Base-by-base conservation (phyloP, 495 filamentous ascomycete genomes). In the Bacidia gigantensis region DNA sequence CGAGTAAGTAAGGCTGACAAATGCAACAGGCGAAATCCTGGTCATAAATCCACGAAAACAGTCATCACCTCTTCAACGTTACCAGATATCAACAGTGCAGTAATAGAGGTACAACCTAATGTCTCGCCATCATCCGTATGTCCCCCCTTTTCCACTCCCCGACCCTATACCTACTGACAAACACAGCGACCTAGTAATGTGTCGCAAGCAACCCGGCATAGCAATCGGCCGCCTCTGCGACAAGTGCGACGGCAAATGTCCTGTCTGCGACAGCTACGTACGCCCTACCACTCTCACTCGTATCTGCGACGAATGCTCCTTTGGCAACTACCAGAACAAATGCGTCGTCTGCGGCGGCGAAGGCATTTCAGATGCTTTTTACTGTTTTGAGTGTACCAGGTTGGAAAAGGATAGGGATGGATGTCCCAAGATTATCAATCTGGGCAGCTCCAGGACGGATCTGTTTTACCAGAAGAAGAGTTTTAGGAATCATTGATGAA, bases 321-420 rank as follows among this genome's bases (percentile, higher is more conserved):
- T 99, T 67, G 92, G 92, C 61, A 99, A 99, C 72, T 99, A 97
- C 71, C 92, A 97, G 73, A 99, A 99, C 69, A 99, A 99, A 65
- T 99, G 92, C 64, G 87, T 97, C 23, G 92, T 99, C 22, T 99
- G 92, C 67, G 92, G 92, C 69, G 92, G 92, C 57, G 92, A 99
- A 64, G 92, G 92, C 14, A 99, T 99, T 66, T 90, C 85, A 35
- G 92, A 99, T 65, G 92, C 92, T n/a, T 97, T 99, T 69, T 99
- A 99, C 72, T 99, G 92, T 75, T 97, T 95, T 64, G 93, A 99
- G 65, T 99, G 92, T 66, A 99, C 92, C 46, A 82, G 92, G 12
- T 69, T 99, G 1, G 92, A 99, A 67, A 97, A 97, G 68, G 92
- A 99, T 64, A 77, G 92, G 50, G 92, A 99, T 62, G 92, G 92